Evolutionary conservation across 495 filamentous ascomycete genomes (phyloP), one percentile per base, ranked within the genome.

Genomic region (Antarctomyces pellizariae): DNA sequence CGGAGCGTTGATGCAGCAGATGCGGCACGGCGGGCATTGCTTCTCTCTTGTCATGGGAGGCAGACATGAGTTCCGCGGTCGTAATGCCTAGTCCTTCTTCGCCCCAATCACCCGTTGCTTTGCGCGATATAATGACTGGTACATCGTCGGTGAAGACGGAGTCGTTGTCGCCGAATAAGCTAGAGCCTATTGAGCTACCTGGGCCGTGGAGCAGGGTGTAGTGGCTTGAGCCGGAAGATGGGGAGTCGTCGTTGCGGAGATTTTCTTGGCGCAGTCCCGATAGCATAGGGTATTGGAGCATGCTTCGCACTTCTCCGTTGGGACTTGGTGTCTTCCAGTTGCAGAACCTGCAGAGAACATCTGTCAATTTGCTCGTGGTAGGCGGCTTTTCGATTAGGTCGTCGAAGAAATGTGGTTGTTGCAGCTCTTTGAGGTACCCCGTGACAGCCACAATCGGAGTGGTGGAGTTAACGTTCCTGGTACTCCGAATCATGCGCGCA

Each of bases 371-470:
- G 3, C 71, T 71, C 31, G 74, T 58, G 5, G 83, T 95, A 10
- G 89, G 82, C 6, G 86, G 86, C 47, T 97, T 97, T 47, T 95
- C 79, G 25, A 97, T 78, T 25, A 95, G 59, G 6, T 72, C 71
- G 41, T 92, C 79, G 38, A 97, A 95, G 47, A 93, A 73, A 53
- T 95, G 82, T 6, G 76, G 77, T 31, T 80, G 78, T 18, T 77
- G 80, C 11, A 97, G 61, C 40, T 97, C 86, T 38, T 93, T 95
- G 8, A 97, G 54, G 48, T 97, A 97, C 21, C 86, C 82, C 8
- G 86, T 97, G n/a, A 95, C 78, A 24, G 80, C 79, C 24, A 97
- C 78, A 36, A 97, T 86, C 2, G 86, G 86, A 0, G 86, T 97
- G 38, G 78, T 67, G n/a, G 73, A 67, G 42, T 97, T 97, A 12